Conservation (phyloP, 148 eudicot species). For the Diospyros kaki region DNA sequence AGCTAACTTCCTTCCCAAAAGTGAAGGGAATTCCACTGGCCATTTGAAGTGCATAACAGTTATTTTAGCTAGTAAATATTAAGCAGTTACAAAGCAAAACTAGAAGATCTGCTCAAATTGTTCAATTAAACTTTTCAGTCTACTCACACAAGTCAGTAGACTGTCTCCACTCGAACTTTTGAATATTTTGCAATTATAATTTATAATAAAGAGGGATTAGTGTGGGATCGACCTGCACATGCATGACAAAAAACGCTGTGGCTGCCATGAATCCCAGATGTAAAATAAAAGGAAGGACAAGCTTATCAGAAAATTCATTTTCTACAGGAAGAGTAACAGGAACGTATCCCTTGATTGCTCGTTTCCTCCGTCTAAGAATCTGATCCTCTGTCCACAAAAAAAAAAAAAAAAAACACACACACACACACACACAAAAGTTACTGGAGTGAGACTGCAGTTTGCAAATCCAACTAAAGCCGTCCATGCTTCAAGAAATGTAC, state of each 20-base stretch:
- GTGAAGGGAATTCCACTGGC: background rate
- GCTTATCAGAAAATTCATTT: conserved; percentile 21
- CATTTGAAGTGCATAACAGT: background rate
- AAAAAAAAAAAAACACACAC: no score
- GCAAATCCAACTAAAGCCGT: background rate
- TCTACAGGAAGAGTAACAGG: conserved; percentile 19
- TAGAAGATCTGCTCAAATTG: background rate
- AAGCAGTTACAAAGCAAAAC: background rate
- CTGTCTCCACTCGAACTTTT: background rate
- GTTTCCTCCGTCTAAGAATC: conserved; percentile 46
- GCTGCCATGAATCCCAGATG: conserved; percentile 88
- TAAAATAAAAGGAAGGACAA: conserved; percentile 61
- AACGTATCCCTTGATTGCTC: conserved; percentile 21
- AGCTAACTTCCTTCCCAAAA: conserved; percentile 2
- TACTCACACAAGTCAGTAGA: background rate
- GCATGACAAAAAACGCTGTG: conserved; percentile 83
- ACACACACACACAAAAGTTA: background rate
- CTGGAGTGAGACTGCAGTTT: conserved; percentile 8
- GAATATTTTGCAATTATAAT: background rate
- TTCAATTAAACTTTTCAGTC: background rate
- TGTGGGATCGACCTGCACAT: conserved; percentile 66
- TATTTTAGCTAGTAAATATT: background rate
- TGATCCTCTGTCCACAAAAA: conserved; percentile 32
- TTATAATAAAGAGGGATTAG: background rate
- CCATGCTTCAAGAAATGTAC: background rate